Evolutionary conservation across 441 rosid genomes (phyloP), one percentile per base, ranked within the genome.

Genomic region (Pelargonium australe): DNA sequence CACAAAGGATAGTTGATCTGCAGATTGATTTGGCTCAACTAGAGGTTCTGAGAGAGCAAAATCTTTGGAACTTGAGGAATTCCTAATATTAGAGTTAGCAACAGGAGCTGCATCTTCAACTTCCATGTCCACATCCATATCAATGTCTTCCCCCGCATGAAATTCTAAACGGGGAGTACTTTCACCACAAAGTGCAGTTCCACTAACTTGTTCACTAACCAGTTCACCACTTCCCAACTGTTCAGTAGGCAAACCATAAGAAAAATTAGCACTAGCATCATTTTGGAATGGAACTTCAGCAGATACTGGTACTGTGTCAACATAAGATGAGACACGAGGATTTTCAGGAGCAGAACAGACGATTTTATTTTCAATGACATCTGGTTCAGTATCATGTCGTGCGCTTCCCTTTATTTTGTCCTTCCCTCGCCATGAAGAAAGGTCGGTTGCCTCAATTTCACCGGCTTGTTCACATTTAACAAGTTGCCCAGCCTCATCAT

Each of bases 121-220:
- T 79, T 95, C 99, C 99, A 95, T 90, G 80, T 95, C 98, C 65
- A 95, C 93, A 75, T 95, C 97, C 98, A 92, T 92, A 75, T 95
- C 98, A 81, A 82, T 75, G 80, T 89, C 98, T 71, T 84, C 98
- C 77, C 72, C 86, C 68, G 43, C 80, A 65, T 78, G 69, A 45
- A 73, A 66, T 41, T 70, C 72, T 60, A 67, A 73, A 73, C 70
- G 77, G 51, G 67, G 70, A 77, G 40, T 61, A 13, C 72, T 71
- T 65, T 76, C 84, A 72, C 58, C 81, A 43, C 65, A 58, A 67
- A 70, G 43, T 57, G 70, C 62, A 67, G 73, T 55, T n/a, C 72
- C 76, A 68, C 82, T 68, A 60, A 71, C 71, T 63, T 73, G 68
- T 76, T 80, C 84, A 68, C 75, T 75, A 65, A 57, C 75, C 23